Base-by-base conservation (phyloP, 2,329 filamentous ascomycete species). In the Colletotrichum eremochloae region DNA sequence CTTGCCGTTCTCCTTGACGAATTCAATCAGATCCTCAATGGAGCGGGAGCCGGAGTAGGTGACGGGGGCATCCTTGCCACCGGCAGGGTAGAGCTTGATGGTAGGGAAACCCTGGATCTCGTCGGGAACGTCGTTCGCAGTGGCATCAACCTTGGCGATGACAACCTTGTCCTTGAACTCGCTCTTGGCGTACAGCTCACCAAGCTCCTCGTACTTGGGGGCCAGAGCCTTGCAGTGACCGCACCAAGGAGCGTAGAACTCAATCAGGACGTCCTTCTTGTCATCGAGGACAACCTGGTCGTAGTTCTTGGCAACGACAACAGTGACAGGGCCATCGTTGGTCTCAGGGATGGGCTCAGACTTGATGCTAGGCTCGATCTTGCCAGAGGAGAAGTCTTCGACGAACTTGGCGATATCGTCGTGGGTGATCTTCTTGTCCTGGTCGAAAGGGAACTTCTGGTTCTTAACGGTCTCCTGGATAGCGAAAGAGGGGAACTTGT, bases 171-270 rank as follows among this genome's bases (percentile, higher is more conserved):
- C 88, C 83, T 93, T 93, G 85, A 91, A 93, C 77, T 93, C 92
- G 86, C 92, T 87, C 90, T 90, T 84, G 90, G 90, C 87, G 86
- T 94, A 98, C 72, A 91, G 87, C 72, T 88, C 84, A 68, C 90
- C 96, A 72, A 99, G 93, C 83, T 98, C 94, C 75, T 99, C 96
- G 84, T 98, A 99, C 84, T 97, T 92, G 79, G 96, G 96, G 69
- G 96, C 96, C 74, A 99, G 92, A 84, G 91, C 95, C 91, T 98
- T 98, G 94, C 96, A 99, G 91, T 99, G 96, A 78, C 96, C 96
- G 83, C 96, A 99, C 96, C 96, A 99, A 75, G 96, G 96, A 72
- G 96, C 96, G 87, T 99, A 99, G 88, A 97, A 98, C 88, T 99
- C 96, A 75, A 99, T 86, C 76, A 99, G 90, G 72, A 99, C 96